These are phyloP conservation scores for Metschnikowia kofuensis DNA, from an alignment of 805 yeast species.

Conservation along the genomic window DNA sequence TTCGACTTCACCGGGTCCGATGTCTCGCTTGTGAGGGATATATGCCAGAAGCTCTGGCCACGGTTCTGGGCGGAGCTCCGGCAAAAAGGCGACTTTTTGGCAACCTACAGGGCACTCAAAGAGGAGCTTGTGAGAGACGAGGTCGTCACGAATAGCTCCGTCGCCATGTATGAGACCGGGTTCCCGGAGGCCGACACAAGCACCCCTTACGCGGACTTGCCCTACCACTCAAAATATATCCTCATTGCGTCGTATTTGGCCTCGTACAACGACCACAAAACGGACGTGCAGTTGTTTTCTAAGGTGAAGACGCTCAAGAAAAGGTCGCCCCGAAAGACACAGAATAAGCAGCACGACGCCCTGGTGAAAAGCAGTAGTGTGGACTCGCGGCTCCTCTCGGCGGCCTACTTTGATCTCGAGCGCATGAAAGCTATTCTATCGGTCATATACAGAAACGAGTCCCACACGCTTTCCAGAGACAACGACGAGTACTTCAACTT, in stretches of 20 bases:
- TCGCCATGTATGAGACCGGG: slow-evolving; percentile 24
- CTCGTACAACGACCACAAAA: slow-evolving; percentile 67
- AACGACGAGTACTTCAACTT: slow-evolving; percentile 21
- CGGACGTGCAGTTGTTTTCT: slow-evolving; percentile 70
- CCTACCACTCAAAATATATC: slow-evolving; percentile 64
- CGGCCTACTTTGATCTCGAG: slow-evolving; percentile 74
- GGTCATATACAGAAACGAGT: slow-evolving; percentile 54
- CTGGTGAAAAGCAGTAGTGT: slow-evolving; percentile 40
- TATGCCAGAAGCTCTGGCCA: slow-evolving; percentile 34
- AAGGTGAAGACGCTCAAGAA: slow-evolving; percentile 41
- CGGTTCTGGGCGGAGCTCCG: slow-evolving; percentile 26
- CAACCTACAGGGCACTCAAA: slow-evolving; percentile 31
- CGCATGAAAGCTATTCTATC: slow-evolving; percentile 76
- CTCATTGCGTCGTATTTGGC: slow-evolving; percentile 81
- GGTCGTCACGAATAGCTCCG: slow-evolving; percentile 29
- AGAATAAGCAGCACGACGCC: background rate
- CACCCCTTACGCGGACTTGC: slow-evolving; percentile 41
- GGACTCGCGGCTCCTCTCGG: slow-evolving; percentile 63
- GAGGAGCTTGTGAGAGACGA: slow-evolving; percentile 29
- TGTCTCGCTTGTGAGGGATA: slow-evolving; percentile 33
- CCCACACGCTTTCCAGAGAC: slow-evolving; percentile 26
- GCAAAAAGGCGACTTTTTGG: slow-evolving; percentile 29
- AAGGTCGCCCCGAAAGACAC: slow-evolving; percentile 38
- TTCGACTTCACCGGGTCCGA: slow-evolving; percentile 45
- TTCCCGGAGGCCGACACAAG: slow-evolving; percentile 18